phyloP scores from a whole-genome alignment of 106 monocot genomes.

The Phalaenopsis equestris region DNA sequence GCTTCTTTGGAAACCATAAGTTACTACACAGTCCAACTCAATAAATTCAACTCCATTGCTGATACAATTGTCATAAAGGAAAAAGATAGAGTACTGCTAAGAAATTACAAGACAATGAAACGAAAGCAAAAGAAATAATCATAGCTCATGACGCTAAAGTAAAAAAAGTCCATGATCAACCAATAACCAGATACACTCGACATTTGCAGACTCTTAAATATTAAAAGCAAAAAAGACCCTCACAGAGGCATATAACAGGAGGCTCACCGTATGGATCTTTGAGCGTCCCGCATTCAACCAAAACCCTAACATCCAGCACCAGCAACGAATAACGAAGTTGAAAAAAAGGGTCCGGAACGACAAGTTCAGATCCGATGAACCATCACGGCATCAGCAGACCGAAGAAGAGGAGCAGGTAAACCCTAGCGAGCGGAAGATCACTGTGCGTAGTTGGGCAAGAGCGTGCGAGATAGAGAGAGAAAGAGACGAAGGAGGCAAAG shows the following conservation, averaged over 20 bases:
- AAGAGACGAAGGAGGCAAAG: background rate
- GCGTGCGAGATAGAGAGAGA: constrained; percentile 10
- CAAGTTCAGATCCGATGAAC: constrained; percentile 19
- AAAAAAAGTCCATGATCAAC: background rate
- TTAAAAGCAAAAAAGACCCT: background rate
- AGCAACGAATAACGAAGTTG: background rate
- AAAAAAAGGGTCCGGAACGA: constrained; percentile 8
- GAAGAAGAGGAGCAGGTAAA: background rate
- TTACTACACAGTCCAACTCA: background rate
- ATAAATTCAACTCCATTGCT: background rate
- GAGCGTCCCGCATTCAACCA: background rate
- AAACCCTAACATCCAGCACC: constrained; percentile 1
- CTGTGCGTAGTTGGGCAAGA: background rate
- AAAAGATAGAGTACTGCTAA: background rate
- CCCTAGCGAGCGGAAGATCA: constrained; percentile 1
- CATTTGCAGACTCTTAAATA: background rate
- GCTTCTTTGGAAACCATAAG: background rate
- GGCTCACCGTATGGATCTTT: background rate
- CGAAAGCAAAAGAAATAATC: background rate
- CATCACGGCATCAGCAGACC: background rate
- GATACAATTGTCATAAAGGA: background rate
- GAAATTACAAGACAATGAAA: background rate
- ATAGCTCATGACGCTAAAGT: background rate
- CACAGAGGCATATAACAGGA: background rate
- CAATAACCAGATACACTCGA: background rate